Base-by-base conservation (phyloP, 192 early-diverging fungal genomes). In the Coemansia sp. region DNA sequence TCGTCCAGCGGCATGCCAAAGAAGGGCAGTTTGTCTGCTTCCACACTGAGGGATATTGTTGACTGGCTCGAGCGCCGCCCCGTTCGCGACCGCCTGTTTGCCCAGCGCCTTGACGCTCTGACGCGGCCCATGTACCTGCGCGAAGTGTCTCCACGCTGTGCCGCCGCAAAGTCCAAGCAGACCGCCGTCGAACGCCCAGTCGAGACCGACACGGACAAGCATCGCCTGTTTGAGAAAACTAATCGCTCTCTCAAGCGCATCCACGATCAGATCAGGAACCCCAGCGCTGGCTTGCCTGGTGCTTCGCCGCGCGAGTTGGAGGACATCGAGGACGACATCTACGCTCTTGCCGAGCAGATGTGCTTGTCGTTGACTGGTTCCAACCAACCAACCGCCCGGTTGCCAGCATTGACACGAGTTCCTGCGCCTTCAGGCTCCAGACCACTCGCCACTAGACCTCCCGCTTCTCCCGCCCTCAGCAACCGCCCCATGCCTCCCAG, bases 61-160 rank as follows among this genome's bases (percentile, higher is more conserved):
- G 38, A 53, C 23, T 81, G 79, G 79, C 71, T 81, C 35, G 79
- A 73, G 23, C 35, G 23, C n/a, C 66, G 63, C 17, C 66, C n/a
- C 6, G 61, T 16, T 21, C 79, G 79, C 64, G 79, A 81, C 64
- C 63, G 43, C 26, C 55, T 73, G 37, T 71, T 59, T 43, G 46
- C 68, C 6, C 60, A 73, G 63, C 67, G 74, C 9, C 23, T 49
- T 3, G 67, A 81, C 26, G 79, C 79, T 5, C 67, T 81, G 60
- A 67, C 74, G 1, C 38, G 39, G 28, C 66, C 64, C 5, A 57
- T 81, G 9, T 23, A 40, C 28, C 59, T 81, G 46, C 63, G 70
- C 52, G 79, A 81, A 19, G 40, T 81, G 17, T 77, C 75, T 14
- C 43, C 62, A 14, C 63, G 60, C 17, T 62, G 64, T 52, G 59